Evolutionary conservation across 2,329 filamentous ascomycete genomes (phyloP), one percentile per base, ranked within the genome.

Genomic region (Dactylellina haptotyla): DNA sequence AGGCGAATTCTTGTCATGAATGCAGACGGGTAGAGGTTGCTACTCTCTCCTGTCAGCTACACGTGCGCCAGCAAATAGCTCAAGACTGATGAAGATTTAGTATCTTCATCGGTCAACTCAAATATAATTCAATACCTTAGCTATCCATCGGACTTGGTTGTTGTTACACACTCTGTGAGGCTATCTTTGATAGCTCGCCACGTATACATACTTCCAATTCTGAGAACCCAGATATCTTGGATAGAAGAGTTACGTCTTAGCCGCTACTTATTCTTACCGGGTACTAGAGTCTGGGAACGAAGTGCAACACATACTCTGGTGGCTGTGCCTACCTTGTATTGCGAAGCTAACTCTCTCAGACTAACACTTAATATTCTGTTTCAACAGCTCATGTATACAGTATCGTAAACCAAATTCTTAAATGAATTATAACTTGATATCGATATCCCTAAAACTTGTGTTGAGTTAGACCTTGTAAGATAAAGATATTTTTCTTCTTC

Each of bases 151-250:
- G n/a, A n/a, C 39, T 43, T 43, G 6, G 4, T 9, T 43, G 16
- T 43, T 43, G 39, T 43, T 43, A 43, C 39, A 43, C 39, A 43
- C 39, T 43, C 39, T 43, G 39, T 43, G 39, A 43, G 39, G 16
- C 39, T 43, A 43, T 43, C 39, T 16, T 43, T 43, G 39, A 43
- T 18, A 43, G 8, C 39, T 43, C 39, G 39, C 39, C 8, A 18
- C n/a, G 16, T n/a, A 43, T 43, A 43, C 39, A 43, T 43, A 43
- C 39, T 43, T 43, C 39, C 39, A 43, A n/a, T 43, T 23, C 43
- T 48, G 20, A 48, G 43, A 48, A 48, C 43, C 43, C 43, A 48
- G 43, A 25, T 48, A 48, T 48, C 20, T 48, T 48, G 20, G 43
- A 48, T 5, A 23, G 43, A 48, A 48, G 43, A 48, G 14, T 48